These are phyloP conservation scores for Microdochium trichocladiopsis DNA, from an alignment of 2,329 filamentous ascomycete species.

Conservation along the genomic window DNA sequence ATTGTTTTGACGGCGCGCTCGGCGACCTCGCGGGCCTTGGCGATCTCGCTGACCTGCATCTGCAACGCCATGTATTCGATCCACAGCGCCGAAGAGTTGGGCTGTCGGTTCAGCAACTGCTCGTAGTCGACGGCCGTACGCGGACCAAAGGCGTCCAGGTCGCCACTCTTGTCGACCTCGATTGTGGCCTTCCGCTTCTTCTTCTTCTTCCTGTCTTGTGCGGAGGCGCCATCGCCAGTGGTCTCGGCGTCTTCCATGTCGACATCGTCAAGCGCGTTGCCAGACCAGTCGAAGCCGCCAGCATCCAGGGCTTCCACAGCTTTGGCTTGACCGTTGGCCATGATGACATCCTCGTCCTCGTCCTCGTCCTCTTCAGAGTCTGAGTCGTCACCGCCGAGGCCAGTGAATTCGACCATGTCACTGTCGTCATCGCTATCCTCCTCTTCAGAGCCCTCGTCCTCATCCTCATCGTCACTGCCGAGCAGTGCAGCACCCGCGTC, in stretches of 20 bases:
- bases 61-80: constrained; percentile 99
- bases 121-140: constrained; percentile 91
- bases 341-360: constrained; percentile 33
- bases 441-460: constrained; percentile 36
- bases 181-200: constrained; percentile 71
- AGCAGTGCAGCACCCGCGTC: constrained; percentile 15
- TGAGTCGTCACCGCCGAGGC: constrained; percentile 17
- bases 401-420: constrained; percentile 12
- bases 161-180: constrained; percentile 83
- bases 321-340: constrained; percentile 28
- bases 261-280: constrained; percentile 53
- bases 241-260: constrained; percentile 43
- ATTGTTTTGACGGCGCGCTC: constrained; percentile 89
- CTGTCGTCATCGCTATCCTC: constrained; percentile 27
- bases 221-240: constrained; percentile 24
- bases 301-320: constrained; percentile 53
- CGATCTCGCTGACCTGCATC: constrained; percentile 81
- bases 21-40: constrained; percentile 81
- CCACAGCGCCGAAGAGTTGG: constrained; percentile 91
- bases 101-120: constrained; percentile 82
- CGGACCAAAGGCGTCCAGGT: constrained; percentile 81
- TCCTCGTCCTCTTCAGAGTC: constrained; percentile 32
- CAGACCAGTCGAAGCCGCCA: constrained; percentile 84
- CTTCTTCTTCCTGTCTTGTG: constrained; percentile 58
- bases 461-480: constrained; percentile 15